A percentile compares a stretch with the other conserved stretches of the same genome.
Evolutionary conservation across 495 filamentous ascomycete species (phyloP).

Genomic region (Annulohypoxylon moriforme): DNA sequence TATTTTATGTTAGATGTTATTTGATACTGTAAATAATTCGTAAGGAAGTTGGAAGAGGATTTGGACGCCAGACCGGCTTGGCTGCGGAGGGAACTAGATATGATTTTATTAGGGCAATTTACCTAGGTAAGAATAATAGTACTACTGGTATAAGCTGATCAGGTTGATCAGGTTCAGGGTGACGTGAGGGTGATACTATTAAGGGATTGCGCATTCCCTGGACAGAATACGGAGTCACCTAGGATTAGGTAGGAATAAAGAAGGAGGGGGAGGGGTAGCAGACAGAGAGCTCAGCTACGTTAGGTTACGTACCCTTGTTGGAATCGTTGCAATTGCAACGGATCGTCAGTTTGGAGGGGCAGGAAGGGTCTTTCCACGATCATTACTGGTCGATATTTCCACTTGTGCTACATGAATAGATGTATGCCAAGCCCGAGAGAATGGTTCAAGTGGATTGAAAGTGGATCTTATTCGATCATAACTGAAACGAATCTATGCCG

Average conservation of each 20-base stretch:
- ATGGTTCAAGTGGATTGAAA: constrained; percentile 39
- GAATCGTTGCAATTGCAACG: constrained; percentile 21
- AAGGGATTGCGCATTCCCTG: constrained; percentile 25
- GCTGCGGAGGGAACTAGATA: constrained; percentile 5
- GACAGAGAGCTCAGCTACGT: constrained; percentile 23
- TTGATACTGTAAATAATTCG: constrained; percentile 3
- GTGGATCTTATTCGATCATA: constrained; percentile 41
- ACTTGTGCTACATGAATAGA: constrained; percentile 29
- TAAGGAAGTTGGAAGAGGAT: constrained; percentile 11
- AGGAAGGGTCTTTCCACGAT: constrained; percentile 25
- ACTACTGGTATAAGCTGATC: constrained; percentile 16
- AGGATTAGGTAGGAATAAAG: constrained; percentile 1
- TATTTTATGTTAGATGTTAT: constrained; percentile 18
- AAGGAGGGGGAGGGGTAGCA: constrained; percentile 46
- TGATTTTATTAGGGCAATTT: constrained; percentile 9
- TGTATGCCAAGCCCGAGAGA: constrained; percentile 37
- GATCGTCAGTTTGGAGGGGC: constrained; percentile 39
- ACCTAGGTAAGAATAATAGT: constrained; percentile 11
- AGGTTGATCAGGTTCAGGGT: constrained; percentile 19
- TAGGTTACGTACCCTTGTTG: constrained; percentile 27
- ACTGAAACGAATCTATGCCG: constrained; percentile 43
- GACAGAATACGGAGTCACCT: not conserved
- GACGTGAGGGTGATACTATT: constrained; percentile 40
- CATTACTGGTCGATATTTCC: constrained; percentile 32
- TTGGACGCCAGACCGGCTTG: constrained; percentile 6